Base-by-base conservation (phyloP, 441 rosid species). In the Metrosideros polymorpha region DNA sequence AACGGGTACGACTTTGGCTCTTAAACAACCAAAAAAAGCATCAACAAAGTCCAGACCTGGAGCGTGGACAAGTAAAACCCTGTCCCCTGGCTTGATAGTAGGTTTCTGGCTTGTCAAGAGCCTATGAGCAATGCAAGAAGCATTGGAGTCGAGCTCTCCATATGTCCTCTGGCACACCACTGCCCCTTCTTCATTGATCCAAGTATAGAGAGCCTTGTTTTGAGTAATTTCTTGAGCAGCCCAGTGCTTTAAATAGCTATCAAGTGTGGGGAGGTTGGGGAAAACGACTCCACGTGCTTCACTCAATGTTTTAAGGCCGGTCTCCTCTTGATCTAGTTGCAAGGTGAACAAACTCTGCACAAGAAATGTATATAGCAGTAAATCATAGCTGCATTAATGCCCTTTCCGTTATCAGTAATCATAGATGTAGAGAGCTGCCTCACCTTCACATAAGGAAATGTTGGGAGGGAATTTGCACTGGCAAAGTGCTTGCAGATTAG, bases 11-110 rank as follows among this genome's bases (percentile, higher is more conserved):
- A 94, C 93, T 88, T 76, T 92, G 12, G 95, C 96, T 86, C 96
- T 89, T 85, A 94, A 89, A 89, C 96, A 95, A 55, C 95, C 98
- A 52, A 94, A 95, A 92, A 94, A 95, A 49, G 95, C 93, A 87
- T 95, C 98, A 42, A 92, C 63, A 25, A 94, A 94, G 85, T 95
- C 98, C 84, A 95, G 89, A 83, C 98, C 96, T 3, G 98, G 98
- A 12, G 94, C 89, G 82, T 94, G 90, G 76, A 95, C 93, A 42
- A 93, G 88, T 42, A 95, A 93, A 84, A 95, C 95, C 88, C 95
- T 90, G 66, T 94, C 95, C 45, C 94, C 95, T 17, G 93, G 91
- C 87, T 89, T 94, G 89, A 95, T 90, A n/a, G 86, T 87, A 29
- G 98, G 95, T 79, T 89, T 95, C 54, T 17, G 85, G 90, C 93